Evolutionary conservation across 2,329 filamentous ascomycete genomes (phyloP), one percentile per base, ranked within the genome.

Genomic region (Aspergillus eucalypticola): DNA sequence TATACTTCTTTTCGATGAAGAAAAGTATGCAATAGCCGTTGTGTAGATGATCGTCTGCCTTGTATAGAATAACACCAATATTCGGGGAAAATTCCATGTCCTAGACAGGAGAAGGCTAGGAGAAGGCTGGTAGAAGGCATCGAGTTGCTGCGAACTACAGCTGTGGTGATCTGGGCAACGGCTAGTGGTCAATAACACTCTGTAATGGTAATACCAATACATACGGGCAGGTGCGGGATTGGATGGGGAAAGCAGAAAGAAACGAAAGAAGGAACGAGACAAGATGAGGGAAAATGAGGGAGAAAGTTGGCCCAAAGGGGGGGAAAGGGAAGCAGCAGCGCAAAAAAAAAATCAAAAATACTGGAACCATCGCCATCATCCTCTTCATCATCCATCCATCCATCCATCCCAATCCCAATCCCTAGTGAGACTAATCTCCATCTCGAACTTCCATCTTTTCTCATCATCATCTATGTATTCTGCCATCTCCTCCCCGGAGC

Each of bases 231-330:
- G 35, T 32, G 51, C 49, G 54, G 46, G 58, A 58, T 60, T 44
- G 53, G 60, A 63, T 61, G 59, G 53, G 54, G 41, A 51, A 61
- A 58, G 58, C 49, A 59, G 52, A 38, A 51, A 56, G 52, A 42
- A 38, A 58, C 53, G 35, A 55, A 54, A 53, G 51, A 51, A 46
- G 29, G 38, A 63, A 42, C 50, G 42, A 48, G 58, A 59, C 32
- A 52, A 35, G 32, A 35, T 35, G 46, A 48, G 48, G 29, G 38
- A 48, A 17, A 32, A 55, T 15, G 35, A 56, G 38, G 54, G 44
- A 35, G 32, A 60, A 59, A 63, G 42, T 60, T 61, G 63, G 63
- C 58, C 58, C 56, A 63, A 61, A 61, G 56, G 61, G 60, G 55
- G 58, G 52, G 53, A 35, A 35, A 35, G 32, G 32, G 32, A 35